Evolutionary conservation across 2,329 filamentous ascomycete genomes (phyloP), one percentile per base, ranked within the genome.

Genomic region (Penicillium palitans): DNA sequence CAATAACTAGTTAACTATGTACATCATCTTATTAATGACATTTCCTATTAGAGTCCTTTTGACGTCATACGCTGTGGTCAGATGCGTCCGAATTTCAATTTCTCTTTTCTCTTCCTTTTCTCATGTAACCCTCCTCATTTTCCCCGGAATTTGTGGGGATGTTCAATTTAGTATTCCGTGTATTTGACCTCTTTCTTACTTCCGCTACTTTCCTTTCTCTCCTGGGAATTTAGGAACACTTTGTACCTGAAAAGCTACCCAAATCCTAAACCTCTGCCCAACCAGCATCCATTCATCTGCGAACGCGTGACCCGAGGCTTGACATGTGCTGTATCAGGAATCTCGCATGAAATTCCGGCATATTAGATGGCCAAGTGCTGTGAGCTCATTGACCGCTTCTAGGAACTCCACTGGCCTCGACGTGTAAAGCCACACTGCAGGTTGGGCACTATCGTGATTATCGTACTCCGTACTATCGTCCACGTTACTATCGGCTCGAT

Each of bases 361-460:
- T 52, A 39, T 52, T 51, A 27, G 8, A 33, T 51, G 31, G 24
- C 39, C 31, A 39, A 53, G 31, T 24, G 51, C 21, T 13, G 24
- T 52, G 39, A 45, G 19, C 31, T 39, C 27, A 51, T 56, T 56
- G 53, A 57, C 54, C 54, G 54, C 54, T 46, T 31, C 13, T 27
- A 37, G 37, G 31, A 48, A 48, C 53, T 55, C 54, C 47, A 45
- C 54, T 7, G 24, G 45, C 17, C 39, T 31, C 2, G 29, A 44
- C 46, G 39, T 50, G 21, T 19, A 31, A 45, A 55, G 17, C 29
- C 37, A 27, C 29, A 41, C 9, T 56, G 46, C 45, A 44, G 31
- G 40, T 57, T 57, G 54, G 53, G 54, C 47, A 57, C 47, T 45
- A 45, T 44, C 17, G 39, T 29, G 21, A 24, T 12, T 24, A 33